Percentiles rank a stretch among this genome's conserved stretches.
Conservation (phyloP, 345 rosid species). For the Cardamine resedifolia region DNA sequence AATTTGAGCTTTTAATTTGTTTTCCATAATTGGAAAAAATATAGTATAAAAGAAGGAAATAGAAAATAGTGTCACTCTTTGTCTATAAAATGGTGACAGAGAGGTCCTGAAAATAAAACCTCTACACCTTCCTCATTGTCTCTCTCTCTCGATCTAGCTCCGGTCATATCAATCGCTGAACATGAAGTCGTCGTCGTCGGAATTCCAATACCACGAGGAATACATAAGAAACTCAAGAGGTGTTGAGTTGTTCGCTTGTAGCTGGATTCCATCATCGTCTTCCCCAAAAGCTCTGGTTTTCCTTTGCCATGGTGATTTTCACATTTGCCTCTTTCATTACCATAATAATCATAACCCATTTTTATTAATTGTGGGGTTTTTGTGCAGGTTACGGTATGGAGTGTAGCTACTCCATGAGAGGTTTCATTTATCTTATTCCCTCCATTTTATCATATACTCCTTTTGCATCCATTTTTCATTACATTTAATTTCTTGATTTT, state of each 20-base stretch:
- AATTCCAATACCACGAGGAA: constrained; percentile 39
- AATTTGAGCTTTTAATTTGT: background rate
- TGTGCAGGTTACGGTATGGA: constrained; percentile 96
- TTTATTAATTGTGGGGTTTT: background rate
- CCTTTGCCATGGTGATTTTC: constrained; percentile 80
- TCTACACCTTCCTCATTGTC: background rate
- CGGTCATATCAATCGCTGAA: background rate
- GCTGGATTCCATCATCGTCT: constrained; percentile 71
- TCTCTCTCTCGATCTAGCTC: background rate
- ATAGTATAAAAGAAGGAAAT: background rate
- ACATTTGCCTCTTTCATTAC: background rate
- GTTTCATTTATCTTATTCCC: constrained; percentile 33
- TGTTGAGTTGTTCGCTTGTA: constrained; percentile 72
- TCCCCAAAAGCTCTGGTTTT: constrained; percentile 89
- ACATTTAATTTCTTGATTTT: too few species aligned
- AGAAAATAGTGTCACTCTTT: background rate
- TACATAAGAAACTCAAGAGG: constrained; percentile 79
- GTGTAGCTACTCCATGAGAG: constrained; percentile 95
- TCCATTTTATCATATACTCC: background rate
- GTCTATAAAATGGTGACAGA: constrained; percentile 24
- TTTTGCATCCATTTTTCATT: background rate
- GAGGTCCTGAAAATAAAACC: background rate
- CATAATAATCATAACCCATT: background rate
- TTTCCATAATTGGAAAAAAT: background rate
- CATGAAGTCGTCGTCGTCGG: constrained; percentile 34